Percentiles rank a stretch among this genome's conserved stretches.
Conservation (phyloP, 139 green algal genomes). For the Chlamydomonas sp. region DNA sequence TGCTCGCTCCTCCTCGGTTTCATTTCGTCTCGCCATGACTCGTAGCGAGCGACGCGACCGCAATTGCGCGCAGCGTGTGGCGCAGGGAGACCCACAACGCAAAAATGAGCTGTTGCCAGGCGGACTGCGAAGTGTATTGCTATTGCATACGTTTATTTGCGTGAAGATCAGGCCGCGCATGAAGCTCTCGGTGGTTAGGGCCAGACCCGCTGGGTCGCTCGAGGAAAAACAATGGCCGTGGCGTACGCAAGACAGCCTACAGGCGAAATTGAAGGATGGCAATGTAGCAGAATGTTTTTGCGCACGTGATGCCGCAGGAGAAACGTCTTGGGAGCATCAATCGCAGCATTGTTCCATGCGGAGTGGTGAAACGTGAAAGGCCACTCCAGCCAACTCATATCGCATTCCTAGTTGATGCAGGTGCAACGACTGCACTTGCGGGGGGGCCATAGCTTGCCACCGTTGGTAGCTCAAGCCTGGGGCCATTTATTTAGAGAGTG, state of each 20-base stretch:
- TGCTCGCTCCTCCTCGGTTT: slow-evolving; percentile 4
- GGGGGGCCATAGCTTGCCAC: neutral
- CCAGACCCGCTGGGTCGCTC: neutral
- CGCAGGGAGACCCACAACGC: neutral
- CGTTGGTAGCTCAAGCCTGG: neutral
- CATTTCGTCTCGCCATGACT: neutral
- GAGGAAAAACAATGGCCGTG: too few species aligned
- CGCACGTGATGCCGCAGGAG: neutral
- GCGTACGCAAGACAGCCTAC: too few species aligned
- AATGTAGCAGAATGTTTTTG: too few species aligned
- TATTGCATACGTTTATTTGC: slow-evolving; percentile 1
- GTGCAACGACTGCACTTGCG: neutral
- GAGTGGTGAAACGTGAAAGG: neutral
- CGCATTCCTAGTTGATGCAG: too few species aligned
- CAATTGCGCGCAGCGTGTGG: neutral
- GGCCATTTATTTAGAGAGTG: neutral
- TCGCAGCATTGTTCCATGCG: neutral
- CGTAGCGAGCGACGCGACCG: too few species aligned
- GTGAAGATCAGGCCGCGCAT: neutral
- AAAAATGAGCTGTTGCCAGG: neutral
- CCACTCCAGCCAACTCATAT: neutral
- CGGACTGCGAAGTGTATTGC: neutral
- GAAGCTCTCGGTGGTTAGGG: slow-evolving; percentile 1
- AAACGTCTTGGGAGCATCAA: neutral
- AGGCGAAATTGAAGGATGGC: too few species aligned